A percentile compares a stretch with the other conserved stretches of the same genome.
Conservation (phyloP, 2,329 filamentous ascomycete genomes). For the Drechslerella stenobrocha region DNA sequence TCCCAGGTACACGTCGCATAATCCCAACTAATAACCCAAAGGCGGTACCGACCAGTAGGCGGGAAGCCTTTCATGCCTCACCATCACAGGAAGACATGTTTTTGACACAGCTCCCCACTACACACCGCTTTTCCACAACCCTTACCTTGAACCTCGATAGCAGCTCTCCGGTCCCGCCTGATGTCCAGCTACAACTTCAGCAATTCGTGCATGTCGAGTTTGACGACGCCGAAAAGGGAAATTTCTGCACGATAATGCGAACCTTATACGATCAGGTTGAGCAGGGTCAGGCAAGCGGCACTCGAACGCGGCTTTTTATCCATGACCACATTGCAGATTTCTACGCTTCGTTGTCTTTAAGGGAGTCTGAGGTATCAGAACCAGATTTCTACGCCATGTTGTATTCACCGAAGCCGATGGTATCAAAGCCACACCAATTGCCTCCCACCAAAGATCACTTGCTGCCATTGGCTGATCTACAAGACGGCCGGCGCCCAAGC, state of each 20-base stretch:
- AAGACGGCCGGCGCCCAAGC: too few species aligned
- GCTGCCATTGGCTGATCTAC: too few species aligned
- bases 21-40: neutral
- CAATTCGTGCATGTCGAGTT: conserved; percentile 8
- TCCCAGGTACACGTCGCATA: conserved; percentile 15
- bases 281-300: neutral
- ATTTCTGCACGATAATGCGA: conserved; percentile 25
- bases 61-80: neutral
- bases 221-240: conserved; percentile 1
- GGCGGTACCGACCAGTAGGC: neutral
- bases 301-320: neutral
- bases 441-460: too few species aligned
- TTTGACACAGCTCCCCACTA: conserved; percentile 22
- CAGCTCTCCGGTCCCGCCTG: neutral
- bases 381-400: too few species aligned
- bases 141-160: neutral
- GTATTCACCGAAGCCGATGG: too few species aligned
- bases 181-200: conserved; percentile 10
- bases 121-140: neutral
- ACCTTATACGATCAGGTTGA: conserved; percentile 16
- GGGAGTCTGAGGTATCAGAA: neutral
- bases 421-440: too few species aligned
- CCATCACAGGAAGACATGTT: conserved; percentile 12
- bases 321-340: conserved; percentile 28
- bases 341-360: conserved; percentile 19